A percentile compares a stretch with the other conserved stretches of the same genome.
Conservation (phyloP, 768 basidiomycete genomes). For the Lyophyllum shimeji region DNA sequence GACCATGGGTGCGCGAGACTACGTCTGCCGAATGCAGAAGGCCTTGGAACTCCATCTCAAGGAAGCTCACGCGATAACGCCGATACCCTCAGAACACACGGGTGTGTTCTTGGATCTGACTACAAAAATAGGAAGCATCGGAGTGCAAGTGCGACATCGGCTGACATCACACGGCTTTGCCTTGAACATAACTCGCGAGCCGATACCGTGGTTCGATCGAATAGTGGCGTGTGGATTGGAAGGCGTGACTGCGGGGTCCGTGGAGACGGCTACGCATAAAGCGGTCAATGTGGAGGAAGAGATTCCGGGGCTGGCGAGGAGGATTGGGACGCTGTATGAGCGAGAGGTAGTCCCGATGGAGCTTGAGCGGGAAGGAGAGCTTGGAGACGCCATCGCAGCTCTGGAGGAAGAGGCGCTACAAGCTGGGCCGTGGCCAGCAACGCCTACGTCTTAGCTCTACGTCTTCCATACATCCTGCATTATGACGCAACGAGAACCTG, state of each 20-base stretch:
- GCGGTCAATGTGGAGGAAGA: slow-evolving; percentile 46
- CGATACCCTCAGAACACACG: slow-evolving; percentile 73
- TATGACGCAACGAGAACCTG: neutral
- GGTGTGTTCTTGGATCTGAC: slow-evolving; percentile 83
- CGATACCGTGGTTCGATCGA: slow-evolving; percentile 80
- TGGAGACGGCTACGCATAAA: slow-evolving; percentile 45
- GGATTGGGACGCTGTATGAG: slow-evolving; percentile 47
- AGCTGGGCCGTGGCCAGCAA: slow-evolving; percentile 41
- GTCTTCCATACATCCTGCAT: neutral
- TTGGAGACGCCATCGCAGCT: slow-evolving; percentile 44
- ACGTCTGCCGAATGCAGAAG: slow-evolving; percentile 82
- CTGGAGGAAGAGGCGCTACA: slow-evolving; percentile 44
- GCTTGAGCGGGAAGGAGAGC: slow-evolving; percentile 40
- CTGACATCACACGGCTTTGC: slow-evolving; percentile 96
- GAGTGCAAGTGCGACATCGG: slow-evolving; percentile 93
- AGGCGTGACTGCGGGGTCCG: slow-evolving; percentile 77
- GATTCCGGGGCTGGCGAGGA: slow-evolving; percentile 46
- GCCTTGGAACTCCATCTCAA: slow-evolving; percentile 63
- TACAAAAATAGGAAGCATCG: slow-evolving; percentile 93
- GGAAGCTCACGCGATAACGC: slow-evolving; percentile 56
- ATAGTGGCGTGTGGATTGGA: slow-evolving; percentile 90
- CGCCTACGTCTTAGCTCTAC: slow-evolving; percentile 19
- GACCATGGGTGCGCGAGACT: slow-evolving; percentile 69
- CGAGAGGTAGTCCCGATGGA: slow-evolving; percentile 49
- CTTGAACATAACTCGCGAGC: slow-evolving; percentile 84